Percentiles rank a stretch among this genome's conserved stretches.
Conservation (phyloP, 2,329 filamentous ascomycete species). For the Arthroderma sp. region DNA sequence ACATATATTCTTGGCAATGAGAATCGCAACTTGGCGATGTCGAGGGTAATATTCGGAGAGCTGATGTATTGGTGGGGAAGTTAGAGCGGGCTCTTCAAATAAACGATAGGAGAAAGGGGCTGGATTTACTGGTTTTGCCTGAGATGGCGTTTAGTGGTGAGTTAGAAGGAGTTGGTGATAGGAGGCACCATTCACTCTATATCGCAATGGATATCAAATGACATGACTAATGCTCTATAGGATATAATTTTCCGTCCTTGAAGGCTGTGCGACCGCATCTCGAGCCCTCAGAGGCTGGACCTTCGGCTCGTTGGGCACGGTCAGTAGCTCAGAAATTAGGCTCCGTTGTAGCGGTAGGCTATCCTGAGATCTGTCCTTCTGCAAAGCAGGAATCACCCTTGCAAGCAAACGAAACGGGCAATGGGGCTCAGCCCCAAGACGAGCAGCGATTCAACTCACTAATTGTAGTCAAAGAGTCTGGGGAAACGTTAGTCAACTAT, state of each 20-base stretch:
- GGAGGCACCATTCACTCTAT: no score
- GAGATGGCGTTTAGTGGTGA: slow-evolving; percentile 51
- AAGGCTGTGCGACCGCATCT: slow-evolving; percentile 47
- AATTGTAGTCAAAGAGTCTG: slow-evolving; percentile 44
- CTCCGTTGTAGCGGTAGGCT: slow-evolving; percentile 53
- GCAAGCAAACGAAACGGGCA: slow-evolving; percentile 14
- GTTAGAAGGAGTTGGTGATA: slow-evolving; percentile 12
- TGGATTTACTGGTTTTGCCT: slow-evolving; percentile 50
- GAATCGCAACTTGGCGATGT: slow-evolving; percentile 38
- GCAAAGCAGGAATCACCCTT: slow-evolving; percentile 12
- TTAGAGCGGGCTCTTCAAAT: slow-evolving; percentile 20
- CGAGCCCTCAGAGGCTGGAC: slow-evolving; percentile 45
- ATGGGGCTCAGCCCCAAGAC: neutral
- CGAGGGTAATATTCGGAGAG: slow-evolving; percentile 34
- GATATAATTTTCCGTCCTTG: slow-evolving; percentile 52
- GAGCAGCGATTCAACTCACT: slow-evolving; percentile 44
- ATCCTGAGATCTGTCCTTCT: slow-evolving; percentile 41
- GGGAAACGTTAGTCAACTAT: slow-evolving; percentile 47
- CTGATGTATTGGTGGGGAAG: slow-evolving; percentile 32
- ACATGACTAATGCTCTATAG: slow-evolving; percentile 22
- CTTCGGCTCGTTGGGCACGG: slow-evolving; percentile 47
- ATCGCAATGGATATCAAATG: neutral
- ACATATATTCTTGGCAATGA: slow-evolving; percentile 27
- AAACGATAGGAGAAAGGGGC: slow-evolving; percentile 9
- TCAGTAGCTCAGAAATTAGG: slow-evolving; percentile 42